Base-by-base conservation (phyloP, 176 grass and related monocot genomes). In the Raddia guianensis region DNA sequence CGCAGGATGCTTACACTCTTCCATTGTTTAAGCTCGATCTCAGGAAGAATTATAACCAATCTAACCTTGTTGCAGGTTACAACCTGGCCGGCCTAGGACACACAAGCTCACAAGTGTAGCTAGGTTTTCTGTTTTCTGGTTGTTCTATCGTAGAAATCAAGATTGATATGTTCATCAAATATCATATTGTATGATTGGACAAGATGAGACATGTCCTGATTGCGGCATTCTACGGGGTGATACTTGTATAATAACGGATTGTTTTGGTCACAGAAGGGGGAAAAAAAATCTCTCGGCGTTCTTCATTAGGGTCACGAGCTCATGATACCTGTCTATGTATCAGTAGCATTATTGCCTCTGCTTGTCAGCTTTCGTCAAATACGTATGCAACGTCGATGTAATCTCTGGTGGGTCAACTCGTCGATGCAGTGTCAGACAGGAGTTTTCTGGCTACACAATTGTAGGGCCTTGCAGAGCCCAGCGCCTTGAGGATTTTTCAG, bases 251-350 rank as follows among this genome's bases (percentile, higher is more conserved):
- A 2, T 1, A 9, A 45, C 40, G 42, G 43, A n/a, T 48, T 20
- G 58, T 12, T 32, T 2, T 5, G 14, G 14, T n/a, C 33, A 4
- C 63, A 4, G 12, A 53, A 51, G 20, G 4, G 4, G 27, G 1
- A 27, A 27, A 27, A 60, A 5, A 53, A 4, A 73, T 43, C 52
- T 20, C 2, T 2, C 43, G 51, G 55, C 2, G 52, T 12, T 21
- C 33, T 19, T 9, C 9, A 3, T 53, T 18, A 14, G 19, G 55
- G 75, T 37, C 75, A 73, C 44, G 12, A 40, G 34, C 12, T 61
- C 21, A 2, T 8, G 87, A 80, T 60, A 80, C 73, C 69, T 68
- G 34, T n/a, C 40, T 60, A 75, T 79, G 62, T 68, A 35, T n/a
- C 40, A 52, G 6, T 56, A 2, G 6, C 55, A 64, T 75, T 64